Base-by-base conservation (phyloP, 2,329 filamentous ascomycete genomes). In the Stagonosporopsis vannaccii region DNA sequence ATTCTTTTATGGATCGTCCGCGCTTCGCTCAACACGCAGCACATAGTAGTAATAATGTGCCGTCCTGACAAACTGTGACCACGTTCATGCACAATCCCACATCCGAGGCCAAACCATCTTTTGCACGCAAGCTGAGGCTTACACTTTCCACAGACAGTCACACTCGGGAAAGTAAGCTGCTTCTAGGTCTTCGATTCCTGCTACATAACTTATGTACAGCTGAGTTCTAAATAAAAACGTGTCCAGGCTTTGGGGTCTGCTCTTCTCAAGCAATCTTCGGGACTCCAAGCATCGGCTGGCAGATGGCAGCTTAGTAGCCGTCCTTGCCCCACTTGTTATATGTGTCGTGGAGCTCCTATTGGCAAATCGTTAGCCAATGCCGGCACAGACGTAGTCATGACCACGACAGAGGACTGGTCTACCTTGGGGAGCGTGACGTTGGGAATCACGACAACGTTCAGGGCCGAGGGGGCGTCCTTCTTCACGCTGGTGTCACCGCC, bases 321-420 rank as follows among this genome's bases (percentile, higher is more conserved):
- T 98, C 95, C 87, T 98, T 98, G 79, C 95, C 95, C 87, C 91
- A 98, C 85, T 99, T 99, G 90, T 99, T 99, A 87, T 90, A 98
- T 82, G 90, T 90, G 70, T 99, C 95, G 82, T 99, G 95, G 64
- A 97, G 87, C 72, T 89, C 85, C 91, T 96, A 40, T 15, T 36
- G 20, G 41, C 26, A 71, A 55, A 45, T 35, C 13, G 35, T 56
- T 11, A 65, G 42, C 36, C 51, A 48, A 23, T 32, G 39, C 20
- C 9, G 25, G 20, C 37, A 61, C 36, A 60, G 47, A 28, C 44
- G 15, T 22, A 20, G 30, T 23, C 13, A 33, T 39, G 20, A 15
- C 9, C 3, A 23, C 11, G 13, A 26, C 19, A 22, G 7, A 17
- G 9, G 26, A 33, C 39, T 39, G 15, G 39, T 58, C 44, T 67